phyloP scores from a whole-genome alignment of 2,329 filamentous ascomycete species.

The Pseudogymnoascus sp. region DNA sequence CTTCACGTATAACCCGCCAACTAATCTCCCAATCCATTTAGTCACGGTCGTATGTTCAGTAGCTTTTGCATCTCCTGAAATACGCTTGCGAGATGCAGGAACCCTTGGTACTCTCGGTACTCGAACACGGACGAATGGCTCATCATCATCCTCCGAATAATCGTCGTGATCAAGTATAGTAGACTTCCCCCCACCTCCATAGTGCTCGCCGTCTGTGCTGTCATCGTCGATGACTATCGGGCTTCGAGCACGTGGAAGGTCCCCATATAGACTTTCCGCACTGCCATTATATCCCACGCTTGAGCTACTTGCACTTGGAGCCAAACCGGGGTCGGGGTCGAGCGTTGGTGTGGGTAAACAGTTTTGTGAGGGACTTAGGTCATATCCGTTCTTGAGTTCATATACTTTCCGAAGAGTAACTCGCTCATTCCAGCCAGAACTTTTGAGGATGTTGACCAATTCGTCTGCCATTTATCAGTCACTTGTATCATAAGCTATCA shows the following conservation, averaged over 20 bases:
- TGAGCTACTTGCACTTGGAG: background rate
- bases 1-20: conserved; percentile 5
- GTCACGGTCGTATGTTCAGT: conserved; percentile 4
- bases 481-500: background rate
- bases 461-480: background rate
- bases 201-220: background rate
- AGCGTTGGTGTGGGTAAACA: background rate
- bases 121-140: background rate
- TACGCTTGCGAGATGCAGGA: background rate
- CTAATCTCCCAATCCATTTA: conserved; percentile 4
- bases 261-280: background rate
- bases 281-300: background rate
- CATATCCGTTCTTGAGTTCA: background rate
- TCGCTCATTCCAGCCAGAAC: background rate
- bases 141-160: background rate
- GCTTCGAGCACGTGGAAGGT: background rate
- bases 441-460: background rate
- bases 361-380: background rate
- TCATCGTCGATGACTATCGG: background rate
- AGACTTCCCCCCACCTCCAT: background rate
- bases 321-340: background rate
- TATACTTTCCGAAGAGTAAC: background rate
- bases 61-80: background rate
- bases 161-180: background rate
- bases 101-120: background rate